Base-by-base conservation (phyloP, 768 basidiomycete species). In the Rhizopogon vinicolor region DNA sequence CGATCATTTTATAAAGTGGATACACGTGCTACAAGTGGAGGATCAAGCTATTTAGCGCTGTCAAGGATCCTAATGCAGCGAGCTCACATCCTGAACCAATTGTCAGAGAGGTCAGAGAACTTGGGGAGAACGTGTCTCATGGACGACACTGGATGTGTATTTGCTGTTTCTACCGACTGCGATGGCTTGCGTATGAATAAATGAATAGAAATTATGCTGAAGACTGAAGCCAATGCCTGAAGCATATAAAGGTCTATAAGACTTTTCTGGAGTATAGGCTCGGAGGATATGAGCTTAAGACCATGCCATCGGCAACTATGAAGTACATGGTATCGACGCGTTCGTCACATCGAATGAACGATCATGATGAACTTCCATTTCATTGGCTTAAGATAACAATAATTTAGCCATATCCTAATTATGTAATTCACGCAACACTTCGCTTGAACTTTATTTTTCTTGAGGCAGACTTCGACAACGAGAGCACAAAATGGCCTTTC, bases 401-500 rank as follows among this genome's bases (percentile, higher is more conserved):
- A 25, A 25, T 4, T 25, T 25, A 25, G 5, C 25, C 25, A 25
- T 25, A 25, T 25, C 5, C 3, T 35, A 35, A 49, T 49, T 49
- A 49, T 37, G 19, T 49, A 49, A 49, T 49, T 37, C 14, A 37
- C 8, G 19, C 35, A 25, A 16, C 39, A 41, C 48, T 57, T 49
- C 49, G 52, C 40, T 57, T 44, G 35, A 54, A 60, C 48, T 28
- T 52, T 53, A 60, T 54, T 43, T 42, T 53, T 58, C 41, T 56
- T 18, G 22, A 41, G 8, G 9, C 42, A 53, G 57, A 50, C 55
- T 44, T 54, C 42, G 41, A 43, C 46, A 39, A 48, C n/a, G 43
- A 46, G 50, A 35, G 43, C 51, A 41, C 74, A 74, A 69, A 76
- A 73, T 85, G 83, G 69, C 81, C 56, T 68, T 72, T 61, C 61